phyloP scores from a whole-genome alignment of 768 basidiomycete species.

The Hericium alpestre region DNA sequence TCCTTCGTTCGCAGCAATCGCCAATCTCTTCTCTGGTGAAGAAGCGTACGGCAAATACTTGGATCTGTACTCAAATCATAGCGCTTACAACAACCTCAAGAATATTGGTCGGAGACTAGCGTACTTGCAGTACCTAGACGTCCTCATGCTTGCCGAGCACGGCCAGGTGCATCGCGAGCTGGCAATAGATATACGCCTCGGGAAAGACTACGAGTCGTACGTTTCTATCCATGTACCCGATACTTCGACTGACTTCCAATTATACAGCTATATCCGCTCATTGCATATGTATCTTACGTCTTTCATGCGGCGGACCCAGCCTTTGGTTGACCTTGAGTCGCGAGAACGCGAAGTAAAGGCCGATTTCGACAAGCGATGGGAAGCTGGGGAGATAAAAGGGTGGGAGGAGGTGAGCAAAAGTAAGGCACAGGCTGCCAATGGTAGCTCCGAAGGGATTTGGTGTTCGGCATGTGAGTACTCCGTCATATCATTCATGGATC shows the following conservation, averaged over 20 bases:
- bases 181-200: slow-evolving; percentile 51
- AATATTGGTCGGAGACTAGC: slow-evolving; percentile 72
- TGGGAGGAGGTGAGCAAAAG: slow-evolving; percentile 56
- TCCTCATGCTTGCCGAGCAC: slow-evolving; percentile 58
- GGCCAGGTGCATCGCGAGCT: slow-evolving; percentile 59
- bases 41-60: slow-evolving; percentile 92
- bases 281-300: slow-evolving; percentile 79
- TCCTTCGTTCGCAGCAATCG: slow-evolving; percentile 42
- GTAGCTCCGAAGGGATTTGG: slow-evolving; percentile 70
- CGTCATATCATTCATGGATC: slow-evolving; percentile 1
- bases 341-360: slow-evolving; percentile 52
- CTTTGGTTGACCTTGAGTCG: slow-evolving; percentile 65
- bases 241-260: neutral
- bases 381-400: slow-evolving; percentile 56
- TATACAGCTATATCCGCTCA: slow-evolving; percentile 66
- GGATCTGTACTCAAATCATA: slow-evolving; percentile 83
- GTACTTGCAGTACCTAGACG: slow-evolving; percentile 89
- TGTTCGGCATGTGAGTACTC: slow-evolving; percentile 75
- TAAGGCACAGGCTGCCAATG: slow-evolving; percentile 28
- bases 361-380: slow-evolving; percentile 78
- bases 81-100: slow-evolving; percentile 83
- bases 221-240: slow-evolving; percentile 19
- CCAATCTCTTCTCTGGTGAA: slow-evolving; percentile 89
- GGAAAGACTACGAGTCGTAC: slow-evolving; percentile 73
- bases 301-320: slow-evolving; percentile 77